phyloP scores from a whole-genome alignment of 768 basidiomycete species.

The Boletus huronensis region DNA sequence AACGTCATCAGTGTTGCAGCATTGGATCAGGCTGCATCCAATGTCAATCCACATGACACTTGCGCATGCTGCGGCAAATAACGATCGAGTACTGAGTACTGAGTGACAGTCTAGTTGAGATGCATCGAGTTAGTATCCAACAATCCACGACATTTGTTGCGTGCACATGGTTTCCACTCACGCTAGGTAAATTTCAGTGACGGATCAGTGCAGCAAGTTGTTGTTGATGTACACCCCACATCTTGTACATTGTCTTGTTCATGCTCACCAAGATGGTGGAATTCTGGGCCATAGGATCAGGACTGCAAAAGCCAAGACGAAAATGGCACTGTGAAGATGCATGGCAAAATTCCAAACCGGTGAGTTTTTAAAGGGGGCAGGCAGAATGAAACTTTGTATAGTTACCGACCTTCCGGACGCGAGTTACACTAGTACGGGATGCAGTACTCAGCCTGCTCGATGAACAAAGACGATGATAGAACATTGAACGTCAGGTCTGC shows the following conservation, averaged over 20 bases:
- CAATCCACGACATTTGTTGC: not conserved
- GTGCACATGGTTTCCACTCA: not conserved
- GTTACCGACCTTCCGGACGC: not conserved
- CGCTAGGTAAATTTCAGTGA: not conserved
- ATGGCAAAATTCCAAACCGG: not conserved
- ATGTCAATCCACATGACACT: too few relatives aligned
- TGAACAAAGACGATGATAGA: not conserved
- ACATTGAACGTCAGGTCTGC: not conserved
- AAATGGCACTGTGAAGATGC: not conserved
- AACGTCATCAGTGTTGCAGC: not conserved
- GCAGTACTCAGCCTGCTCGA: not conserved
- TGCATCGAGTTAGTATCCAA: not conserved
- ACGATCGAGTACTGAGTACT: too few relatives aligned
- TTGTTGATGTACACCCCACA: not conserved
- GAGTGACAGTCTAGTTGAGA: too few relatives aligned
- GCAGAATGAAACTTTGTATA: not conserved
- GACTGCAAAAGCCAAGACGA: not conserved
- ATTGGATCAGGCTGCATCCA: not conserved
- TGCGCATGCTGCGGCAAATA: too few relatives aligned
- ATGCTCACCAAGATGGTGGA: not conserved
- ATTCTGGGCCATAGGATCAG: not conserved
- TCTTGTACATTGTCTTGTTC: not conserved
- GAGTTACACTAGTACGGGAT: not conserved
- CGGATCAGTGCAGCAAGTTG: not conserved
- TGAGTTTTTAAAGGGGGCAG: not conserved